These are phyloP conservation scores for Thinopyrum elongatum DNA, from an alignment of 176 grass and related monocot species.

Conservation along the genomic window DNA sequence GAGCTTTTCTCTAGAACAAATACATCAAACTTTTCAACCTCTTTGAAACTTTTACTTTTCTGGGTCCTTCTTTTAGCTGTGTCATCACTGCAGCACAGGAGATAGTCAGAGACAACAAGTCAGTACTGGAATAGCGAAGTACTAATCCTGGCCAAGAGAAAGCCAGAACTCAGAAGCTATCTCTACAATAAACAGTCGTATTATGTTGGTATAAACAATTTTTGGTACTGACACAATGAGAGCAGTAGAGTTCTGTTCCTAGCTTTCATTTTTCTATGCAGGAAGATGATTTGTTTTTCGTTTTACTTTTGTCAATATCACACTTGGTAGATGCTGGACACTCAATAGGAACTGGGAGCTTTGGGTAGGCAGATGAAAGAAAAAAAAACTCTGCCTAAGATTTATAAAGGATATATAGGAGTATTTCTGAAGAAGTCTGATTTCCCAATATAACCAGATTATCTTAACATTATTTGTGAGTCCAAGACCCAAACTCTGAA, in stretches of 20 bases:
- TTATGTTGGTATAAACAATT: conserved; percentile 13
- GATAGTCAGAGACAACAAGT: conserved; percentile 17
- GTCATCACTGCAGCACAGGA: conserved; percentile 53
- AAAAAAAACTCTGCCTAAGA: background rate
- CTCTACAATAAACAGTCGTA: background rate
- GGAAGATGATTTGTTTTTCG: background rate
- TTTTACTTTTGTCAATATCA: background rate
- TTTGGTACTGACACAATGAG: background rate
- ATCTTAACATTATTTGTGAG: background rate
- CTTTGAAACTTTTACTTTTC: conserved; percentile 79
- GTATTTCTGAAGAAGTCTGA: too few species aligned
- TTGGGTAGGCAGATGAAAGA: background rate
- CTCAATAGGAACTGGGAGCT: background rate
- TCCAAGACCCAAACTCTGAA: background rate
- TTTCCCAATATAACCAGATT: background rate
- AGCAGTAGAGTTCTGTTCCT: background rate
- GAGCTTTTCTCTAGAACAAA: conserved; percentile 64
- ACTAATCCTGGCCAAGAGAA: background rate
- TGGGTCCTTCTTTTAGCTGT: conserved; percentile 64
- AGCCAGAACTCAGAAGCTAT: background rate
- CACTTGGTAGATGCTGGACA: background rate
- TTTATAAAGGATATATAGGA: background rate
- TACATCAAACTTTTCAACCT: conserved; percentile 74
- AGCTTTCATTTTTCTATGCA: background rate
- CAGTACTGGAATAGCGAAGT: conserved; percentile 3